A percentile compares a stretch with the other conserved stretches of the same genome.
Conservation (phyloP, 1,284 basidiomycete species). For the Apiotrichum mycotoxinovorans region DNA sequence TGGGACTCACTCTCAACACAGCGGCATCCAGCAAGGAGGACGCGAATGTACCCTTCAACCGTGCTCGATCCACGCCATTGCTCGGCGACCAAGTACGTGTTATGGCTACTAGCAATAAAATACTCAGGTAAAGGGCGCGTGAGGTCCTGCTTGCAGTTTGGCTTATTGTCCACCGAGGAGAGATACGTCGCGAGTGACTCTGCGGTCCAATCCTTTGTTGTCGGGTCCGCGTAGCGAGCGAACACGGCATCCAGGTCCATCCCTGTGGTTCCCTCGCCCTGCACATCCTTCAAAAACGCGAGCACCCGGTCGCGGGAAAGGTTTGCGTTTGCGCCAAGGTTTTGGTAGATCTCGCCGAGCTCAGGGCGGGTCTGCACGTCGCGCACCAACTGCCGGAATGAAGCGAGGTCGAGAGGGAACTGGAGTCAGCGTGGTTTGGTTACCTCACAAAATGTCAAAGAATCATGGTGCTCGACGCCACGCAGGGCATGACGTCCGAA, state of each 20-base stretch:
- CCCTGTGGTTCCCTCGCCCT: slow-evolving; percentile 56
- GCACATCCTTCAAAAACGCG: slow-evolving; percentile 63
- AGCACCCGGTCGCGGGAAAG: slow-evolving; percentile 56
- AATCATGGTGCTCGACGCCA: background rate
- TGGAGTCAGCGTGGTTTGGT: slow-evolving; percentile 6
- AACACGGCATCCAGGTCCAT: slow-evolving; percentile 19
- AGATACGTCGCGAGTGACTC: slow-evolving; percentile 66
- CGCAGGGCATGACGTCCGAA: no score
- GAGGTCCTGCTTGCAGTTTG: slow-evolving; percentile 62
- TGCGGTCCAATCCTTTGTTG: slow-evolving; percentile 24
- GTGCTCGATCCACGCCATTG: slow-evolving; percentile 92
- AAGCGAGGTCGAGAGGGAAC: slow-evolving; percentile 65
- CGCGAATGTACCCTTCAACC: slow-evolving; percentile 92
- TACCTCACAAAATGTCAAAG: background rate
- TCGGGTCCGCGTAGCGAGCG: slow-evolving; percentile 1
- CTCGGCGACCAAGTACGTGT: slow-evolving; percentile 93
- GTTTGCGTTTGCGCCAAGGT: slow-evolving; percentile 4
- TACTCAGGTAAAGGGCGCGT: slow-evolving; percentile 80
- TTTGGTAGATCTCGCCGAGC: slow-evolving; percentile 63
- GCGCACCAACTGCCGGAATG: slow-evolving; percentile 82
- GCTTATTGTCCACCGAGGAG: slow-evolving; percentile 64
- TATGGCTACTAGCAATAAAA: slow-evolving; percentile 90
- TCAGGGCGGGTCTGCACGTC: slow-evolving; percentile 79
- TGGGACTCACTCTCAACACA: slow-evolving; percentile 86
- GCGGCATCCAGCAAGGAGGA: slow-evolving; percentile 82